A percentile compares a stretch with the other conserved stretches of the same genome.
phyloP scores from a whole-genome alignment of 1,284 basidiomycete species.

The Marasmius fiardii region DNA sequence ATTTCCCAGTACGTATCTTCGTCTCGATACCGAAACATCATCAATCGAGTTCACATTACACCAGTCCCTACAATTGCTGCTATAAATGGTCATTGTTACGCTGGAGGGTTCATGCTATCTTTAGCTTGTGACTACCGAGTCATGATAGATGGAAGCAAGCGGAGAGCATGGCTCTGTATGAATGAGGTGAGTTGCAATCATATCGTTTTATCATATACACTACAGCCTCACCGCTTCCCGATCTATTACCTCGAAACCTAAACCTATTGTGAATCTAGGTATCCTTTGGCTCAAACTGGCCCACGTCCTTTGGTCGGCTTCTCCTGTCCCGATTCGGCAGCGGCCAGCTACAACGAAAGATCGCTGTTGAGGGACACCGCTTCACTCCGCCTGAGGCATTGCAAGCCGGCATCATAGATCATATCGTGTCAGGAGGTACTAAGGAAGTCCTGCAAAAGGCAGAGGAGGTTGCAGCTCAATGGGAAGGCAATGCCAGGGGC shows the following conservation, averaged over 20 bases:
- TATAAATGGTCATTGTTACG: conserved; percentile 91
- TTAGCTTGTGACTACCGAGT: conserved; percentile 88
- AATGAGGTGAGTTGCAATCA: conserved; percentile 67
- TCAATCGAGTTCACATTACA: conserved; percentile 7
- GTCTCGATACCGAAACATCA: background rate
- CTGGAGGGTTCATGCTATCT: conserved; percentile 80
- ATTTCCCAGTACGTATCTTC: conserved; percentile 60
- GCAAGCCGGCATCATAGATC: conserved; percentile 69
- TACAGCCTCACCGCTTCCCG: too few relatives aligned
- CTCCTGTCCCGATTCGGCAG: conserved; percentile 66
- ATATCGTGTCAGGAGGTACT: conserved; percentile 55
- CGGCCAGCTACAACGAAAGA: conserved; percentile 63
- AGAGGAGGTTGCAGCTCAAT: conserved; percentile 49
- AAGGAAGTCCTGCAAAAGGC: conserved; percentile 62
- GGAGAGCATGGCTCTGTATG: conserved; percentile 86
- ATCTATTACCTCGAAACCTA: conserved; percentile 12
- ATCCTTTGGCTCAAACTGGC: conserved; percentile 80
- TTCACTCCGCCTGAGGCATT: conserved; percentile 78
- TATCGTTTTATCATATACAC: too few relatives aligned
- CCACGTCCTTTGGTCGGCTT: conserved; percentile 68
- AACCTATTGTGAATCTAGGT: conserved; percentile 41
- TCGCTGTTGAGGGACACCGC: conserved; percentile 80
- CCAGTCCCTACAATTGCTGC: conserved; percentile 82
- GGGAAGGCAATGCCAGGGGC: conserved; percentile 43
- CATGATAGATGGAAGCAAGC: conserved; percentile 79